These are phyloP conservation scores for Pseudopyricularia javanii DNA, from an alignment of 2,329 filamentous ascomycete species.

Conservation along the genomic window DNA sequence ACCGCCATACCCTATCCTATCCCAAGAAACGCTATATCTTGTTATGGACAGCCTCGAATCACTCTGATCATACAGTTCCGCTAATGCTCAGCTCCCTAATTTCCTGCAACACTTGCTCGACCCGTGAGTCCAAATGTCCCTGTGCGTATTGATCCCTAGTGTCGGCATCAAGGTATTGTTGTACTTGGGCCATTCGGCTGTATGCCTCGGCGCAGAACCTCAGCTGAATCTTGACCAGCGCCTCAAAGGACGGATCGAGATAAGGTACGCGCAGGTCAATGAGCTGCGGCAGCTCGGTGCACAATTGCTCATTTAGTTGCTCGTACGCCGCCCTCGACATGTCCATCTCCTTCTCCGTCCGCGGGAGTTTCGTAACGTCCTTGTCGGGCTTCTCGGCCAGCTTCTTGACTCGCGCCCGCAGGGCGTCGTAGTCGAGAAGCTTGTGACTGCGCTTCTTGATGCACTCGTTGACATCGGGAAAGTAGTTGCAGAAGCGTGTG, in stretches of 20 bases:
- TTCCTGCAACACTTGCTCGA: conserved; percentile 93
- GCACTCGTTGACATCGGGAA: conserved; percentile 96
- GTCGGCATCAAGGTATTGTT: conserved; percentile 93
- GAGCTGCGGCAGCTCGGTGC: conserved; percentile 81
- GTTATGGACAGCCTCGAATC: neutral
- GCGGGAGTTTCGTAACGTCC: conserved; percentile 84
- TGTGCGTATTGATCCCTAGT: conserved; percentile 93
- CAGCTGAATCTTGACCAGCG: conserved; percentile 95
- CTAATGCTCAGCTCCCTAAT: conserved; percentile 94
- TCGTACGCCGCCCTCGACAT: conserved; percentile 91
- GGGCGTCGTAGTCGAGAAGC: conserved; percentile 91
- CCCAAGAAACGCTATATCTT: neutral
- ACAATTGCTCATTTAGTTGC: conserved; percentile 92
- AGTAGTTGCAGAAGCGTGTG: conserved; percentile 91
- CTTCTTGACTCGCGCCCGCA: conserved; percentile 93
- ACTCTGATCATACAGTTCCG: conserved; percentile 40
- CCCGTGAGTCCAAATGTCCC: conserved; percentile 78
- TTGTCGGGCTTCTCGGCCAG: conserved; percentile 98
- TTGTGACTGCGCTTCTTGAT: conserved; percentile 99
- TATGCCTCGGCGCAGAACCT: conserved; percentile 97
- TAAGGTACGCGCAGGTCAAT: conserved; percentile 97
- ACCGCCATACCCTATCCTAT: neutral
- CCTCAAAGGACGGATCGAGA: conserved; percentile 92
- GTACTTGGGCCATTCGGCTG: conserved; percentile 94
- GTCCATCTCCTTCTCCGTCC: conserved; percentile 91